Base-by-base conservation (phyloP, 352 stramenopile species). In the Phytophthora aleatoria region DNA sequence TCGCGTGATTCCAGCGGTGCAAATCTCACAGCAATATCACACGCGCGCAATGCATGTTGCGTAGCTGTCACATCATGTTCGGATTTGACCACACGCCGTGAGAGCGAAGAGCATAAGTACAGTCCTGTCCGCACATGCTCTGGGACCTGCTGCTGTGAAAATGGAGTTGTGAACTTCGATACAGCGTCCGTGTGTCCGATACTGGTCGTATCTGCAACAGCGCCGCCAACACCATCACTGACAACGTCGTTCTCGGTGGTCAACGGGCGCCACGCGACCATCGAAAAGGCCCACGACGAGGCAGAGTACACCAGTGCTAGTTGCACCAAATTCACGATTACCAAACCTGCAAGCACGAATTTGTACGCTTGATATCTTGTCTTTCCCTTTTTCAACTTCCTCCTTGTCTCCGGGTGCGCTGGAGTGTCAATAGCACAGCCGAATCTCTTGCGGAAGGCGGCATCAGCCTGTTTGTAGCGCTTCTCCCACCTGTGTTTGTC, bases 21-120 rank as follows among this genome's bases (percentile, higher is more conserved):
- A 43, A 79, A 59, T 15, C 64, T 79, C 2, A 84, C 73, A 24
- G 77, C 77, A 12, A 77, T 69, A 61, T 87, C 71, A 50, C 81
- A 90, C 1, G 74, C 77, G 3, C 64, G 67, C 20, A 79, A 47
- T 13, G 78, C 77, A 30, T 69, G 50, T n/a, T 74, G 63, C 12
- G 73, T 79, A 15, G 77, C 64, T 6, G 42, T 67, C 8, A 49
- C 16, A 31, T 88, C 75, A 41, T 76, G 61, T n/a, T 77, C 66
- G 0, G 72, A 81, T 39, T 73, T 76, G 38, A 88, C 67, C 7
- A 90, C 62, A 24, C 69, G 69, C 15, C 61, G 57, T 2, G 77
- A 65, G 1, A 81, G 67, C 20, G 75, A 79, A 7, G 71, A 63
- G 50, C 81, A 90, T 24, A 82, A 35, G 9, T 74, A 58, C 15